Base-by-base conservation (phyloP, 2,329 filamentous ascomycete genomes). In the Calonectria ilicicola region DNA sequence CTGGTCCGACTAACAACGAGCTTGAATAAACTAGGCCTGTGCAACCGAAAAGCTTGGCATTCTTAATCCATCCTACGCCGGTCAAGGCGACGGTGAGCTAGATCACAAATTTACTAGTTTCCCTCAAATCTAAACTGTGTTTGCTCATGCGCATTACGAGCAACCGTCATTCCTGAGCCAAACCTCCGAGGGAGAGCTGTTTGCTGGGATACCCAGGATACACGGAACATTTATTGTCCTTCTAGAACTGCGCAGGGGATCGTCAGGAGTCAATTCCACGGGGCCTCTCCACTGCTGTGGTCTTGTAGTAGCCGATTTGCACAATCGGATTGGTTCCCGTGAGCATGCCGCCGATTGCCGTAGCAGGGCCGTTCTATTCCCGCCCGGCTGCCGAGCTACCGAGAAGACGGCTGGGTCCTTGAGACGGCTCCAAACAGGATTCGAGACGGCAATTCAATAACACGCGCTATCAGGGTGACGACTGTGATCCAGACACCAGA, bases 21-120 rank as follows among this genome's bases (percentile, higher is more conserved):
- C 35, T 17, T 60, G 15, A 21, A 40, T 60, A 38, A 60, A 40
- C 40, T 40, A 60, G 21, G 21, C 35, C 21, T 40, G 32, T 60
- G 53, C 23, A 60, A 60, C 53, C 53, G 53, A 60, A 60, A 60
- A 60, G 53, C 53, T 60, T 60, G 32, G 32, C 53, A 60, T 26
- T 8, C 53, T 60, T 60, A 60, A 60, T 40, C 32, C 32, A 17
- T 40, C 35, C 9, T 7, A 3, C 53, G 21, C 6, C 32, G 7
- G 21, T 38, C 32, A 15, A 40, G 53, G 12, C 23, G 21, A 12
- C 7, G 32, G 14, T 5, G 21, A 19, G 5, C 35, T 23, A 17
- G 32, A 19, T 60, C 21, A 17, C 15, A 27, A 60, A 26, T 27
- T 40, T 14, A 58, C 53, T 40, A 17, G 32, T 35, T 14, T 12